Evolutionary conservation across 805 yeast species (phyloP).

Genomic region (Ogataea parapolymorpha): DNA sequence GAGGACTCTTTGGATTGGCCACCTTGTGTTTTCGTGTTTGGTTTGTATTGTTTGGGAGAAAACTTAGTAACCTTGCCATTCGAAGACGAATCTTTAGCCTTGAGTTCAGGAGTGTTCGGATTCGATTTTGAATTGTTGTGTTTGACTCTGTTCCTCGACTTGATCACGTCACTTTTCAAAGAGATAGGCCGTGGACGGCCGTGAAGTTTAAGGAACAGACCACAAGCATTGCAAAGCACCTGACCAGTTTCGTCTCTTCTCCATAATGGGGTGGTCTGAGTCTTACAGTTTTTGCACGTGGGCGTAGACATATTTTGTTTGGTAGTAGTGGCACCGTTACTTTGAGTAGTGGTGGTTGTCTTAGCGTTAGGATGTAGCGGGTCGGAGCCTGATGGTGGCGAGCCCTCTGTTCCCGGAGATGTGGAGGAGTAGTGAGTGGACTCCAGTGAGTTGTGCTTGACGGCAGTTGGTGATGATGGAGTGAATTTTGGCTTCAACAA

Average conservation of each 20-base stretch:
- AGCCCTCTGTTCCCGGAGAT: conserved; percentile 9
- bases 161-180: conserved; percentile 87
- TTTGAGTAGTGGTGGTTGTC: conserved; percentile 50
- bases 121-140: conserved; percentile 40
- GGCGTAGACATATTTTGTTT: conserved; percentile 63
- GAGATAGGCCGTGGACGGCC: conserved; percentile 92
- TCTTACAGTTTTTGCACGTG: conserved; percentile 84
- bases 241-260: conserved; percentile 89
- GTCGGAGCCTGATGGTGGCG: conserved; percentile 17
- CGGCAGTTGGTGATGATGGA: conserved; percentile 6
- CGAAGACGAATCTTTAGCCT: conserved; percentile 41
- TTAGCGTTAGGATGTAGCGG: conserved; percentile 59
- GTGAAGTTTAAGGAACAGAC: conserved; percentile 81
- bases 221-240: conserved; percentile 93
- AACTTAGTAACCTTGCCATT: conserved; percentile 30
- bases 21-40: conserved; percentile 23
- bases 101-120: conserved; percentile 56
- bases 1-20: conserved; percentile 16
- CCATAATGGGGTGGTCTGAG: conserved; percentile 94
- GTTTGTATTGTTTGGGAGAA: conserved; percentile 38
- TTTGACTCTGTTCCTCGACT: conserved; percentile 82
- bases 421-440: conserved; percentile 6
- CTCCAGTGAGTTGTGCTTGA: conserved; percentile 3
- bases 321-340: conserved; percentile 63
- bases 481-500: conserved; percentile 12